Percentiles rank a stretch among this genome's conserved stretches.
These are phyloP conservation scores for Russula sp. DNA, from an alignment of 768 basidiomycete genomes.

Conservation along the genomic window DNA sequence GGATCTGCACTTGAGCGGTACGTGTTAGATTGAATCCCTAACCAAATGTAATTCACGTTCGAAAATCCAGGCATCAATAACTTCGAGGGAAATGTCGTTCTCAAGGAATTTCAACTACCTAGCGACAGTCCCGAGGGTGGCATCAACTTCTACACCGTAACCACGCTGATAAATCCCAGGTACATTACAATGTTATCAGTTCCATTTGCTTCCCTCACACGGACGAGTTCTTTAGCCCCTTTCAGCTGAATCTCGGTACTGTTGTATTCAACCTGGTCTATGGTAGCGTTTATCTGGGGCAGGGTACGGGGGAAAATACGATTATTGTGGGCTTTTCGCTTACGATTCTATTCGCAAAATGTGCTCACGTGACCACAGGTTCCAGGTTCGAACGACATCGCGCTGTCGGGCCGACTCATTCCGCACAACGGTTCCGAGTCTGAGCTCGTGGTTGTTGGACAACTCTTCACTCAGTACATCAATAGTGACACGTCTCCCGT, in stretches of 20 bases:
- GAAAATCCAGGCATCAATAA: conserved; percentile 51
- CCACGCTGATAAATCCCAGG: conserved; percentile 58
- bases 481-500: conserved; percentile 60
- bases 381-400: conserved; percentile 56
- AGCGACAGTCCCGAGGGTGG: conserved; percentile 65
- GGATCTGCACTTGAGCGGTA: conserved; percentile 54
- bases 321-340: conserved; percentile 45
- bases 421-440: conserved; percentile 46
- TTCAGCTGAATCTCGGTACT: conserved; percentile 65
- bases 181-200: conserved; percentile 27
- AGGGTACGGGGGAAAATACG: conserved; percentile 51
- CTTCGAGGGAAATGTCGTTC: conserved; percentile 53
- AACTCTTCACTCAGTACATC: conserved; percentile 68
- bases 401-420: conserved; percentile 54
- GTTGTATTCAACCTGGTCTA: conserved; percentile 62
- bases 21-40: conserved; percentile 18
- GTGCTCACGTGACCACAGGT: conserved; percentile 36
- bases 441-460: conserved; percentile 50
- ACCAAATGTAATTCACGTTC: background rate
- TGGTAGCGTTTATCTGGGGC: conserved; percentile 53
- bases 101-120: conserved; percentile 62
- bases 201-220: background rate
- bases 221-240: conserved; percentile 46
- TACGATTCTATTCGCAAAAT: background rate
- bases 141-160: conserved; percentile 61